Conservation (phyloP, 2,329 filamentous ascomycete genomes). For the Arthrobotrys iridis region DNA sequence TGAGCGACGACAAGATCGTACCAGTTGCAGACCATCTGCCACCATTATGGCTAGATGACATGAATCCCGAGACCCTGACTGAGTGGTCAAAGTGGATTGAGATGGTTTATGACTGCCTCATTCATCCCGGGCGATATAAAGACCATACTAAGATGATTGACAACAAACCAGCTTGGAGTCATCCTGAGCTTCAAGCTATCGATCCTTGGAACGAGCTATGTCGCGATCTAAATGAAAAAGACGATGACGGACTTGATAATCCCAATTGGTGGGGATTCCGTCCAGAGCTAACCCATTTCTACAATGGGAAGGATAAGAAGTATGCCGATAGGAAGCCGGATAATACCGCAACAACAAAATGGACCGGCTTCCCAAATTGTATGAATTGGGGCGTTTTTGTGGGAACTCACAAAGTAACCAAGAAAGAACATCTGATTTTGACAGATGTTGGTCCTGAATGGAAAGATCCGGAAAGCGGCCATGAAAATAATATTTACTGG, state of each 20-base stretch:
- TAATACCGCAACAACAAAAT: neutral
- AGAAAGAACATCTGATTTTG: neutral
- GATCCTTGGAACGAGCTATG: slow-evolving; percentile 7
- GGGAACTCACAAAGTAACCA: neutral
- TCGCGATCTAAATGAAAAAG: neutral
- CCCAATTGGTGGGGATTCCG: neutral
- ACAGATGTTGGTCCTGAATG: neutral
- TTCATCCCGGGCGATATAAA: neutral
- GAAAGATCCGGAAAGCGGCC: neutral
- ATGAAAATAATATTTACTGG: slow-evolving; percentile 25
- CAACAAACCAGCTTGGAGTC: neutral
- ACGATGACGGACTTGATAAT: neutral
- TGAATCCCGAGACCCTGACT: neutral
- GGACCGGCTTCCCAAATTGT: slow-evolving; percentile 14
- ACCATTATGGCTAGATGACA: slow-evolving; percentile 3
- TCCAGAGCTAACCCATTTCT: neutral
- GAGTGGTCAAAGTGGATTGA: slow-evolving; percentile 30
- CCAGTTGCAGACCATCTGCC: neutral
- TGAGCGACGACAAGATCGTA: neutral
- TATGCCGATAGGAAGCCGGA: neutral
- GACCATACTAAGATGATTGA: neutral
- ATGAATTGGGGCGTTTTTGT: slow-evolving; percentile 21
- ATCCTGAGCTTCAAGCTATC: neutral
- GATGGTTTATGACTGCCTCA: slow-evolving; percentile 7
- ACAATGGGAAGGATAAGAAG: neutral